phyloP scores from a whole-genome alignment of 768 basidiomycete species.

The Chalciporus sphaerocephalus region DNA sequence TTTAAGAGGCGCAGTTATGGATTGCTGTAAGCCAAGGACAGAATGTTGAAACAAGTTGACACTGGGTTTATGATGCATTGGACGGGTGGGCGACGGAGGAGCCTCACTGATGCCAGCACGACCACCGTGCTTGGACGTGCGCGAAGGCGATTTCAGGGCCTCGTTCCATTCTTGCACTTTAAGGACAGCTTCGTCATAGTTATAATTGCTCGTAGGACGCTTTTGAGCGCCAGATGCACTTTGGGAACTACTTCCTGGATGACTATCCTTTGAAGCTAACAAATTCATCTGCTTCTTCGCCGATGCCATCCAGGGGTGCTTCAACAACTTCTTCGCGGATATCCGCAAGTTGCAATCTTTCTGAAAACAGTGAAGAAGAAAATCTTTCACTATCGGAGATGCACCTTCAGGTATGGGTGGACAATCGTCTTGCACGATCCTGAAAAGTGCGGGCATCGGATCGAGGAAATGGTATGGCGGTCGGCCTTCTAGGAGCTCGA shows the following conservation, averaged over 20 bases:
- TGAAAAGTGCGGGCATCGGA: slow-evolving; percentile 97
- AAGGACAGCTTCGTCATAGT: slow-evolving; percentile 90
- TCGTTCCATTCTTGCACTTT: slow-evolving; percentile 99
- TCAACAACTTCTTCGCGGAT: slow-evolving; percentile 86
- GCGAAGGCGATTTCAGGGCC: slow-evolving; percentile 81
- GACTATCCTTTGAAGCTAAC: slow-evolving; percentile 28
- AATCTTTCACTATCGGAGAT: slow-evolving; percentile 93
- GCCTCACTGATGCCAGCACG: slow-evolving; percentile 35
- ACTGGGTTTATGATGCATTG: slow-evolving; percentile 25
- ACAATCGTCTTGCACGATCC: slow-evolving; percentile 97
- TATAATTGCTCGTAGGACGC: slow-evolving; percentile 71
- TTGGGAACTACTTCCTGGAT: slow-evolving; percentile 31
- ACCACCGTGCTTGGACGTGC: slow-evolving; percentile 63
- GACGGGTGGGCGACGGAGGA: slow-evolving; percentile 41
- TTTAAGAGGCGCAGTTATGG: slow-evolving; percentile 32
- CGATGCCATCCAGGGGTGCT: slow-evolving; percentile 94
- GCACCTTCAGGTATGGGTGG: slow-evolving; percentile 96
- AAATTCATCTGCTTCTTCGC: slow-evolving; percentile 68
- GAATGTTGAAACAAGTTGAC: slow-evolving; percentile 29
- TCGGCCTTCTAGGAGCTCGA: slow-evolving; percentile 84
- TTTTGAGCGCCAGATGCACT: slow-evolving; percentile 33
- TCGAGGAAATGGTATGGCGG: slow-evolving; percentile 95
- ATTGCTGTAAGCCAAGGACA: slow-evolving; percentile 33
- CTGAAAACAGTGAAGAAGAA: slow-evolving; percentile 96
- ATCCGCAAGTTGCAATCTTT: slow-evolving; percentile 95